These are phyloP conservation scores for Kodamaea alishanica DNA, from an alignment of 1,139 yeast genomes.

Conservation along the genomic window DNA sequence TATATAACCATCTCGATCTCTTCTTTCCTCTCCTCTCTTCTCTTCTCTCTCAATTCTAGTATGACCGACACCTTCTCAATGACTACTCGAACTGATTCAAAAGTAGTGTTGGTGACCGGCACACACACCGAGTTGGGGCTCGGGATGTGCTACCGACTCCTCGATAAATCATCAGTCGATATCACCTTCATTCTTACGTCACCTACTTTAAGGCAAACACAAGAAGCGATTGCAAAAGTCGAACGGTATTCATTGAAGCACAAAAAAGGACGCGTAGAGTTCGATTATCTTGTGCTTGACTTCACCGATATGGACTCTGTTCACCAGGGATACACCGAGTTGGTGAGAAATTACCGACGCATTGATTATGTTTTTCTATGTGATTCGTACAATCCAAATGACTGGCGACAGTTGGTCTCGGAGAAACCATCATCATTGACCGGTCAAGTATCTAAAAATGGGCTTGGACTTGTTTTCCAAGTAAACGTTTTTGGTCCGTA, in stretches of 20 bases:
- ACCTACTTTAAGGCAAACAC: constrained; percentile 78
- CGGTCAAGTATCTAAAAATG: constrained; percentile 70
- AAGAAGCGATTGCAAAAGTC: constrained; percentile 65
- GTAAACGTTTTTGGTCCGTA: constrained; percentile 96
- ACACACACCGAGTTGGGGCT: constrained; percentile 72
- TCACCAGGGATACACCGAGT: constrained; percentile 66
- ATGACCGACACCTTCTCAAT: constrained; percentile 7
- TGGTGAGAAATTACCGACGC: constrained; percentile 56
- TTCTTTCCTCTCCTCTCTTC: neutral
- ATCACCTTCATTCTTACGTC: constrained; percentile 84
- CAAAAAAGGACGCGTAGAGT: constrained; percentile 57
- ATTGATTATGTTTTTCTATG: constrained; percentile 79
- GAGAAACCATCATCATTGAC: constrained; percentile 47
- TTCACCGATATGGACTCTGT: constrained; percentile 86
- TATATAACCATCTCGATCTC: neutral
- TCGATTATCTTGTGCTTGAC: constrained; percentile 82
- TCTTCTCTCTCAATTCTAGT: neutral
- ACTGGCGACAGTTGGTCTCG: constrained; percentile 81
- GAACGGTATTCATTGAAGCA: constrained; percentile 39
- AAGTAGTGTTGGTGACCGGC: constrained; percentile 44
- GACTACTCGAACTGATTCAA: constrained; percentile 18
- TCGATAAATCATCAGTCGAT: constrained; percentile 53
- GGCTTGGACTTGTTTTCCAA: constrained; percentile 84
- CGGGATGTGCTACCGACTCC: constrained; percentile 74
- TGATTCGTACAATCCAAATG: constrained; percentile 86